A percentile compares a stretch with the other conserved stretches of the same genome.
Evolutionary conservation across 2,329 filamentous ascomycete genomes (phyloP).

Genomic region (Orbilia javanica): DNA sequence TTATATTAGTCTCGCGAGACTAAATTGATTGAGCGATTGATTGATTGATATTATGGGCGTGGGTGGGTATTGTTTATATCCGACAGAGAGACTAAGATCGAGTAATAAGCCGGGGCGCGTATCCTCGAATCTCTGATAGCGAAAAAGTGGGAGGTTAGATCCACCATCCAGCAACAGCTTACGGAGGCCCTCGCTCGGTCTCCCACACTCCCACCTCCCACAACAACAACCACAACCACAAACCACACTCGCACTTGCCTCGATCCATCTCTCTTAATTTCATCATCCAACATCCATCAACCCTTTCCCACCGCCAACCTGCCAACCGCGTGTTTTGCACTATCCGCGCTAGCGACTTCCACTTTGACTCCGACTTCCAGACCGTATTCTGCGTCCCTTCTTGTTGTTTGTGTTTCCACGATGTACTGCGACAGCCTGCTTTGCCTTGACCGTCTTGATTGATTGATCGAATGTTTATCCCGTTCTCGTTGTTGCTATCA

Average conservation of each 20-base stretch:
- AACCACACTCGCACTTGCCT: slow-evolving; percentile 7
- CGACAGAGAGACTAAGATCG: too few relatives aligned
- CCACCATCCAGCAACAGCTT: too few relatives aligned
- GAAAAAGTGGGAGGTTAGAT: slow-evolving; percentile 6
- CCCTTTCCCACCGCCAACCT: not conserved
- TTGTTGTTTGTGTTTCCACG: not conserved
- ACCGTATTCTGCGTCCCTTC: too few relatives aligned
- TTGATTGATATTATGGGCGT: not conserved
- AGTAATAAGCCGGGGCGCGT: slow-evolving; percentile 42
- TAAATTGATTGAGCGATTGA: not conserved
- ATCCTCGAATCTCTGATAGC: not conserved
- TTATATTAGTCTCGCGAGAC: slow-evolving; percentile 1
- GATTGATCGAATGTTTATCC: slow-evolving; percentile 16
- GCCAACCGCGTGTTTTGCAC: slow-evolving; percentile 3
- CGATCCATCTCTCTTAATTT: slow-evolving; percentile 8
- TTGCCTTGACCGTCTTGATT: slow-evolving; percentile 16
- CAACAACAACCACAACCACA: not conserved
- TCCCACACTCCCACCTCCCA: not conserved
- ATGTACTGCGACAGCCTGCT: slow-evolving; percentile 17
- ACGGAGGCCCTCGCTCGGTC: too few relatives aligned
- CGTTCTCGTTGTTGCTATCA: slow-evolving; percentile 10
- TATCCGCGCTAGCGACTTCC: not conserved
- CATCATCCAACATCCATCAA: slow-evolving; percentile 8
- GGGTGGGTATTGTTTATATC: slow-evolving; percentile 44
- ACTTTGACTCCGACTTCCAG: not conserved